Evolutionary conservation across 805 yeast genomes (phyloP), one percentile per base, ranked within the genome.

Genomic region (Hanseniaspora singularis): DNA sequence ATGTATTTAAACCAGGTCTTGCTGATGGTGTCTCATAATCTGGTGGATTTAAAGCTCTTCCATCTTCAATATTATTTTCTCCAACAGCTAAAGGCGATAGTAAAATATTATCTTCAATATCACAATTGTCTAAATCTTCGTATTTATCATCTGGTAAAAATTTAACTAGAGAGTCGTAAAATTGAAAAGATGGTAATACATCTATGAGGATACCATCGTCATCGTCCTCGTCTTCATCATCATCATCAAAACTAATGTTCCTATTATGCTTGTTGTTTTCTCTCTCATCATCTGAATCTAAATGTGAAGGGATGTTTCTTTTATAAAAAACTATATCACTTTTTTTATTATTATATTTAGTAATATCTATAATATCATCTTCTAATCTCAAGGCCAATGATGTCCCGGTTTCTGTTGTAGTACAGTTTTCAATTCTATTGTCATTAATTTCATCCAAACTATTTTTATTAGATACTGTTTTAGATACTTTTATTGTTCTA

Each of bases 101-200:
- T 11, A 41, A n/a, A 18, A 42, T 22, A 22, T 36, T 42, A 22
- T 42, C 46, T 22, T 42, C 46, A 9, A 42, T 20, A 36, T 42
- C 40, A 22, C 37, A 32, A 22, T 45, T 49, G n/a, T 51, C 41
- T 4, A 49, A 37, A 27, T 55, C 56, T 11, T 34, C 43, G 38
- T 57, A 55, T 15, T 53, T 52, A 14, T 56, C 56, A 20, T 51
- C 53, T 9, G 60, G 60, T 15, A 57, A 52, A 50, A 42, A 55
- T 40, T 59, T 50, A 39, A 56, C 58, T 24, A 57, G 36, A 10
- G 55, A 51, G 22, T 57, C 52, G 34, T 57, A 57, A 54, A 57
- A 54, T 43, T 57, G 57, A 38, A 57, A 57, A 1, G 58, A 55
- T 8, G 60, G 60, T n/a, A 57, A 39, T 4, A 57, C 55, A 40